Conservation (phyloP, 1,284 basidiomycete species). For the Ganoderma resinaceum region DNA sequence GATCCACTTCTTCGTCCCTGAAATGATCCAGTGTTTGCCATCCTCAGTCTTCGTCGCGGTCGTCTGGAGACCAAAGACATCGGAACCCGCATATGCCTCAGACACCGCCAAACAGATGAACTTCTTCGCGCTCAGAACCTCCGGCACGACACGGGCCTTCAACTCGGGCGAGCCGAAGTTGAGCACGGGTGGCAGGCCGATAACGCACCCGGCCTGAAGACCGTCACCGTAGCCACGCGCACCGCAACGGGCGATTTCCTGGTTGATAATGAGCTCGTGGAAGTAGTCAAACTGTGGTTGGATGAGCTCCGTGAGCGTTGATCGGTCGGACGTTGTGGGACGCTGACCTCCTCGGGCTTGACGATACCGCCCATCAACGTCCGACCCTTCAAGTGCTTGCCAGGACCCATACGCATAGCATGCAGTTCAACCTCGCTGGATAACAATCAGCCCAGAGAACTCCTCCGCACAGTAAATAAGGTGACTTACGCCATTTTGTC, state of each 20-base stretch:
- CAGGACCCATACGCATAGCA: conserved; percentile 91
- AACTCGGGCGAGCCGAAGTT: conserved; percentile 86
- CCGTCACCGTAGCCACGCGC: conserved; percentile 71
- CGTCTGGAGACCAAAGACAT: conserved; percentile 85
- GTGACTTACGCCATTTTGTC: conserved; percentile 72
- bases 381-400: conserved; percentile 84
- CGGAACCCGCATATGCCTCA: conserved; percentile 88
- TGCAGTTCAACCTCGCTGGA: conserved; percentile 73
- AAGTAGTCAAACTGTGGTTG: conserved; percentile 80
- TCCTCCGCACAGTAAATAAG: not conserved
- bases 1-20: conserved; percentile 87
- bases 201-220: conserved; percentile 60
- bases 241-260: conserved; percentile 80
- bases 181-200: conserved; percentile 58
- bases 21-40: conserved; percentile 86
- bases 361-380: conserved; percentile 84
- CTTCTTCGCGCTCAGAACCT: conserved; percentile 83
- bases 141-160: conserved; percentile 81
- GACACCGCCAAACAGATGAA: conserved; percentile 83
- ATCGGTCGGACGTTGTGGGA: not conserved
- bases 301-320: not conserved
- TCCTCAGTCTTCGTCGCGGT: conserved; percentile 86
- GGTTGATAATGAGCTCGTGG: conserved; percentile 88
- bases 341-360: conserved; percentile 81
- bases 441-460: not conserved